Percentiles rank a stretch among this genome's conserved stretches.
Evolutionary conservation across 2,329 filamentous ascomycete species (phyloP).

Genomic region (Colletotrichum graminicola): DNA sequence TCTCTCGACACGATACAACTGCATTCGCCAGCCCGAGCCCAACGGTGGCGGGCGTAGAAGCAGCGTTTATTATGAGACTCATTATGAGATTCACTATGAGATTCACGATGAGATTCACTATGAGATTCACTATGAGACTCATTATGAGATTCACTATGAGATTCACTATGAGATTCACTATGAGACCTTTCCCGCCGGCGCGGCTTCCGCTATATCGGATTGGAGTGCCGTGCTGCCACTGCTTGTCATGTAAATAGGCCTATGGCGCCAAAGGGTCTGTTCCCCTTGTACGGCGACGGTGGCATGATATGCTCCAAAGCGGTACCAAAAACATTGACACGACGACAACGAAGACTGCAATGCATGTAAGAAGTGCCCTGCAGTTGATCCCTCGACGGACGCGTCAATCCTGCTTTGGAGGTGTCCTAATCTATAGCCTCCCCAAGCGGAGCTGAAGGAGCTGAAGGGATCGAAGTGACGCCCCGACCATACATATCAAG

Average conservation of each 20-base stretch:
- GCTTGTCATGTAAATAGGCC: conserved; percentile 10
- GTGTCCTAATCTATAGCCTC: not conserved
- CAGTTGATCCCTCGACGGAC: conserved; percentile 19
- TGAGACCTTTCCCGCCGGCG: conserved; percentile 4
- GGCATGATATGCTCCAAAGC: no score
- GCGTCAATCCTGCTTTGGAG: conserved; percentile 25
- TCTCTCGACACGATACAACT: conserved; percentile 2
- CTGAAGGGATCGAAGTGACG: conserved; percentile 8
- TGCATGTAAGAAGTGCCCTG: conserved; percentile 11
- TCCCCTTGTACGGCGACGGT: not conserved
- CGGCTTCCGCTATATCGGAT: conserved; percentile 21
- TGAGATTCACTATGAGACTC: no score
- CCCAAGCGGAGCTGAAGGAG: not conserved
- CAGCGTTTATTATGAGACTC: no score
- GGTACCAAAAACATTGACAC: not conserved
- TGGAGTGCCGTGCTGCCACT: conserved; percentile 17
- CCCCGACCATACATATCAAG: not conserved
- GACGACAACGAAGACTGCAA: not conserved
- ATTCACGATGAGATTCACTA: no score
- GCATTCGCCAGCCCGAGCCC: not conserved
- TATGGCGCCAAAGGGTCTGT: not conserved
- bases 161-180: no score
- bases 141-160: no score
- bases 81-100: no score
- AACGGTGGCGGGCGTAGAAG: not conserved